Percentiles rank a stretch among this genome's conserved stretches.
Evolutionary conservation across 2,329 filamentous ascomycete species (phyloP).

Genomic region (Aspergillus sp.): DNA sequence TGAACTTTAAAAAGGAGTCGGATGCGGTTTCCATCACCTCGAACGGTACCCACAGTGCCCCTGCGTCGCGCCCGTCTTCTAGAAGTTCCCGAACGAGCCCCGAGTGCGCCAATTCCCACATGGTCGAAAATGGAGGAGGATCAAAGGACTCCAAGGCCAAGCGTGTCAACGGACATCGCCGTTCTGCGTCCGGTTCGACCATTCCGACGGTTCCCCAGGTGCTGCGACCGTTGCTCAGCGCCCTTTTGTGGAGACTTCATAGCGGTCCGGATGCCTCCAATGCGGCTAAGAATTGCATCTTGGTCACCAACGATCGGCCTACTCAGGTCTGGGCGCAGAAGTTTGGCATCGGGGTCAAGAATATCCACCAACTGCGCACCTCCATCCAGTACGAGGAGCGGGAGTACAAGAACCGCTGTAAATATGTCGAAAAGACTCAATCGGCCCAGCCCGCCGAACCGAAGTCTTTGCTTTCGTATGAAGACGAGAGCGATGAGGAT

Average conservation of each 20-base stretch:
- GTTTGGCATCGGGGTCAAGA: slow-evolving; percentile 48
- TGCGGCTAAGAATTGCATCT: slow-evolving; percentile 38
- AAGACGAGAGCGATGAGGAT: slow-evolving; percentile 50
- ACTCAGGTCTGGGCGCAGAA: slow-evolving; percentile 48
- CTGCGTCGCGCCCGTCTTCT: slow-evolving; percentile 44
- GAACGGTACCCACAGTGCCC: slow-evolving; percentile 42
- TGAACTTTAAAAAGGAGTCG: slow-evolving; percentile 47
- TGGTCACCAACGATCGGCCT: slow-evolving; percentile 45
- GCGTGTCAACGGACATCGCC: slow-evolving; percentile 28
- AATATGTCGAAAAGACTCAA: slow-evolving; percentile 46
- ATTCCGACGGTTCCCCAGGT: slow-evolving; percentile 40
- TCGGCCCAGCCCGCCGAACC: slow-evolving; percentile 35
- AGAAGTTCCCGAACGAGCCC: slow-evolving; percentile 48
- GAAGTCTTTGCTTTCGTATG: slow-evolving; percentile 47
- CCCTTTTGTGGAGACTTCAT: slow-evolving; percentile 48
- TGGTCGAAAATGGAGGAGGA: slow-evolving; percentile 22
- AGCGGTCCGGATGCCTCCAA: slow-evolving; percentile 32
- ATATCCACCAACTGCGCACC: slow-evolving; percentile 48
- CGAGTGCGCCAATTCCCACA: slow-evolving; percentile 36
- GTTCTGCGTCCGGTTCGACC: slow-evolving; percentile 32
- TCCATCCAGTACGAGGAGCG: slow-evolving; percentile 49
- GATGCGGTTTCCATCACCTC: slow-evolving; percentile 42
- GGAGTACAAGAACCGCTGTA: slow-evolving; percentile 46
- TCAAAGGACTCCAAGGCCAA: slow-evolving; percentile 23
- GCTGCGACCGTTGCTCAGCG: slow-evolving; percentile 45